phyloP scores from a whole-genome alignment of 2,329 filamentous ascomycete genomes.

The Incumbomyces delicatus region DNA sequence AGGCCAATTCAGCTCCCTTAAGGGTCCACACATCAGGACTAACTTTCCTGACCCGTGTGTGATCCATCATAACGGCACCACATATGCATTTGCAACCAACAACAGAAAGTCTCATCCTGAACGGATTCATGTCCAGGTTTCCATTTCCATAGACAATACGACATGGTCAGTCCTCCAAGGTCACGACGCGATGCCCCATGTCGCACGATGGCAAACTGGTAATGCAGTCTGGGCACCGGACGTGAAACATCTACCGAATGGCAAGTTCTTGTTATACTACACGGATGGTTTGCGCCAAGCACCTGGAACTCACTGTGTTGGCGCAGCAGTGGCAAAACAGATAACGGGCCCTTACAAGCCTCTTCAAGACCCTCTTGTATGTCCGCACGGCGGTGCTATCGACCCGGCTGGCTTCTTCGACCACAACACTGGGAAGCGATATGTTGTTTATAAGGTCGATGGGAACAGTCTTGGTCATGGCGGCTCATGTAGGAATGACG shows the following conservation, averaged over 20 bases:
- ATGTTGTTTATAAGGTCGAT: constrained; percentile 58
- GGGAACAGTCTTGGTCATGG: constrained; percentile 47
- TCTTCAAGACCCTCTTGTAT: constrained; percentile 40
- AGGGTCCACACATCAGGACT: constrained; percentile 25
- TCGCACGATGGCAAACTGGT: constrained; percentile 46
- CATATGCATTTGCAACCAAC: constrained; percentile 51
- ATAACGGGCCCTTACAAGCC: constrained; percentile 46
- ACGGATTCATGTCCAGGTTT: constrained; percentile 42
- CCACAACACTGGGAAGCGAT: constrained; percentile 40
- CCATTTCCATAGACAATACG: constrained; percentile 39
- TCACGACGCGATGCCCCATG: constrained; percentile 45
- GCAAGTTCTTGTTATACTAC: constrained; percentile 54
- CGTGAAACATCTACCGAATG: constrained; percentile 35
- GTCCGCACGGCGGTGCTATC: constrained; percentile 52
- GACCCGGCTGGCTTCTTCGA: constrained; percentile 54
- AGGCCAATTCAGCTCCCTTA: constrained; percentile 13
- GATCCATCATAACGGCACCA: constrained; percentile 40
- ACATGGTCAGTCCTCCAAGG: constrained; percentile 40
- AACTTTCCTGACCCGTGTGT: constrained; percentile 38
- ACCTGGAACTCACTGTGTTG: constrained; percentile 45
- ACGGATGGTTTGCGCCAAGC: constrained; percentile 27
- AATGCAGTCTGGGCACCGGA: constrained; percentile 54
- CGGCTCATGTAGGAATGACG: constrained; percentile 39
- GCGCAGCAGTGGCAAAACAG: constrained; percentile 41
- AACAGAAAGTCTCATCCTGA: constrained; percentile 28